Conservation (phyloP, 2,329 filamentous ascomycete species). For the Alternaria arbusti region DNA sequence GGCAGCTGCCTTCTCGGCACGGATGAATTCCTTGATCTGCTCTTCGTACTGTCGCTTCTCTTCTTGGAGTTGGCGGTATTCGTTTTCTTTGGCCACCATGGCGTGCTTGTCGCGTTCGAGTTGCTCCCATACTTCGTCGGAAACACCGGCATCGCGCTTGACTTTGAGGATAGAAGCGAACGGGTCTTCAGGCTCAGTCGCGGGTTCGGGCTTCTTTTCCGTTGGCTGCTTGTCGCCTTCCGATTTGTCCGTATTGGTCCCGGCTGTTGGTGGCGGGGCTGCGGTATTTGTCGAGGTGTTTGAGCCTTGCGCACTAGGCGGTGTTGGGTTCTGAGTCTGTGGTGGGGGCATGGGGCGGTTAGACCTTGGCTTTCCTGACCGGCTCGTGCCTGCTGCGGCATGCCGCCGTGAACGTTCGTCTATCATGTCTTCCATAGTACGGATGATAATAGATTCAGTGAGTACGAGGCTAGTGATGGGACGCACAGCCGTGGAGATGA, state of each 20-base stretch:
- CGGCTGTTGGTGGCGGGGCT: conserved; percentile 1
- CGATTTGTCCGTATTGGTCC: conserved; percentile 3
- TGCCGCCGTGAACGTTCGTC: conserved; percentile 38
- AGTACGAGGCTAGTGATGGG: conserved; percentile 27
- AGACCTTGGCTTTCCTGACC: conserved; percentile 8
- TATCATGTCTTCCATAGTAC: conserved; percentile 40
- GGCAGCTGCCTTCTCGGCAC: conserved; percentile 9
- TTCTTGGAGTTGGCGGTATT: conserved; percentile 46
- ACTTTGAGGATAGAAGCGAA: conserved; percentile 20
- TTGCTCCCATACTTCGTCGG: conserved; percentile 67
- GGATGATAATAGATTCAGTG: conserved; percentile 30
- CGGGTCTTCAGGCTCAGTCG: conserved; percentile 3
- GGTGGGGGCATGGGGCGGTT: background rate
- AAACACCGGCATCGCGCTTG: conserved; percentile 63
- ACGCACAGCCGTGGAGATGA: conserved; percentile 30
- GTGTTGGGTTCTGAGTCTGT: conserved; percentile 4
- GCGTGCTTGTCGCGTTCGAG: conserved; percentile 58
- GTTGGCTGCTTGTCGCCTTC: background rate
- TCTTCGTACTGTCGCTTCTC: conserved; percentile 21
- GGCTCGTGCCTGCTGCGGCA: conserved; percentile 24
- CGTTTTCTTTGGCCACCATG: conserved; percentile 40
- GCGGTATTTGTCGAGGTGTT: conserved; percentile 9
- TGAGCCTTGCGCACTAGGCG: background rate
- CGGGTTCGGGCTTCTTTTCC: background rate
- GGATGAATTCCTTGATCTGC: conserved; percentile 30